Evolutionary conservation across 2,329 filamentous ascomycete genomes (phyloP).

Genomic region (Botrytis deweyae): DNA sequence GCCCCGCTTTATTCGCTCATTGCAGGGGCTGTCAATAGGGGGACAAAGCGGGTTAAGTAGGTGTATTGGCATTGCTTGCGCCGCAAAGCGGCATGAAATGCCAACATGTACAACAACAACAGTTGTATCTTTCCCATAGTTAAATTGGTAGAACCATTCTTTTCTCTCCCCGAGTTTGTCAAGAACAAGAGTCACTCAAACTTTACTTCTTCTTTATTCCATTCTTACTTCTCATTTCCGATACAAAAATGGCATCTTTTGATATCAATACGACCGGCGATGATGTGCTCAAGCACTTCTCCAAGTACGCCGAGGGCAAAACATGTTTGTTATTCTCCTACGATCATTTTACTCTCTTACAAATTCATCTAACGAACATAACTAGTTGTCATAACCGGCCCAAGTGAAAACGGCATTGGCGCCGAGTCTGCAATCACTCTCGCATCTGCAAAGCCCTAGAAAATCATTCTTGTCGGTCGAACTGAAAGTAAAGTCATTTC

Average conservation of each 20-base stretch:
- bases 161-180: fast-evolving
- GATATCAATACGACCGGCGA: not conserved
- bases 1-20: not conserved
- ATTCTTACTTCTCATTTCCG: no score
- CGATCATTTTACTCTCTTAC: not conserved
- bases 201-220: not conserved
- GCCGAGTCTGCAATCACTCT: slow-evolving; percentile 29
- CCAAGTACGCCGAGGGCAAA: not conserved
- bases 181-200: not conserved
- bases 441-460: slow-evolving; percentile 28
- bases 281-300: not conserved
- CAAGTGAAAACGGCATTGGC: slow-evolving; percentile 26
- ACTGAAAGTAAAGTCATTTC: slow-evolving; percentile 25
- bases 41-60: not conserved
- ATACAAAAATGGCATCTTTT: not conserved
- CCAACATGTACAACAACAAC: not conserved
- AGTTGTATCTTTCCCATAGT: not conserved
- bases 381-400: slow-evolving; percentile 28
- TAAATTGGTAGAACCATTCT: not conserved
- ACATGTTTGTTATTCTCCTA: not conserved
- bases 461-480: slow-evolving; percentile 28
- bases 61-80: not conserved
- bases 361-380: not conserved
- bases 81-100: not conserved
- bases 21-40: not conserved